Conservation (phyloP, 164 flowering plant genomes). For the Saururus chinensis region DNA sequence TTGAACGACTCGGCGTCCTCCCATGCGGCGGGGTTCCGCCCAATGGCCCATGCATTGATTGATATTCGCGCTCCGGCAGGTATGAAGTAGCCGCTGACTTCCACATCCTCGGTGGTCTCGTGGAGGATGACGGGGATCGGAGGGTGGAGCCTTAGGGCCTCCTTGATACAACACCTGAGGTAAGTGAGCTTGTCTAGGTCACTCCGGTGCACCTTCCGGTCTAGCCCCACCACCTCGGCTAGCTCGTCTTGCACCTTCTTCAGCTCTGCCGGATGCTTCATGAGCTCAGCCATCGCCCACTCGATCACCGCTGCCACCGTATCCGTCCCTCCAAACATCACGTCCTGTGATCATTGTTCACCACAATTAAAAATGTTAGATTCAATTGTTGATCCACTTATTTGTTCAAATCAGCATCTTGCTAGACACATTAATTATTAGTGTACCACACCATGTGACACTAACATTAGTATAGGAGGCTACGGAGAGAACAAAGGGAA, state of each 20-base stretch:
- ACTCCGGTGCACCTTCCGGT: conserved; percentile 42
- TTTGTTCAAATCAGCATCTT: too few relatives aligned
- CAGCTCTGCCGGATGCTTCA: conserved; percentile 50
- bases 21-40: conserved; percentile 53
- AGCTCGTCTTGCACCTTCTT: conserved; percentile 59
- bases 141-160: conserved; percentile 76
- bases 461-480: too few relatives aligned
- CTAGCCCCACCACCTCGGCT: conserved; percentile 43
- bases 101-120: conserved; percentile 56
- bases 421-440: too few relatives aligned
- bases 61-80: conserved; percentile 50
- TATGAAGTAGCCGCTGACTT: conserved; percentile 47
- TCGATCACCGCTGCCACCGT: conserved; percentile 87
- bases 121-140: conserved; percentile 85
- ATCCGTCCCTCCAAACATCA: conserved; percentile 90
- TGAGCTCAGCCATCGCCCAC: conserved; percentile 79
- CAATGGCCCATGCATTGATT: conserved; percentile 69
- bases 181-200: conserved; percentile 57
- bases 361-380: too few relatives aligned
- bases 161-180: conserved; percentile 46
- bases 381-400: too few relatives aligned
- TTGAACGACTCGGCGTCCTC: conserved; percentile 46
- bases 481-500: not conserved
- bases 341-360: conserved; percentile 33
- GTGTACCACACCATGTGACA: too few relatives aligned